phyloP scores from a whole-genome alignment of 257 asterid species.

The Anisodus tanguticus region DNA sequence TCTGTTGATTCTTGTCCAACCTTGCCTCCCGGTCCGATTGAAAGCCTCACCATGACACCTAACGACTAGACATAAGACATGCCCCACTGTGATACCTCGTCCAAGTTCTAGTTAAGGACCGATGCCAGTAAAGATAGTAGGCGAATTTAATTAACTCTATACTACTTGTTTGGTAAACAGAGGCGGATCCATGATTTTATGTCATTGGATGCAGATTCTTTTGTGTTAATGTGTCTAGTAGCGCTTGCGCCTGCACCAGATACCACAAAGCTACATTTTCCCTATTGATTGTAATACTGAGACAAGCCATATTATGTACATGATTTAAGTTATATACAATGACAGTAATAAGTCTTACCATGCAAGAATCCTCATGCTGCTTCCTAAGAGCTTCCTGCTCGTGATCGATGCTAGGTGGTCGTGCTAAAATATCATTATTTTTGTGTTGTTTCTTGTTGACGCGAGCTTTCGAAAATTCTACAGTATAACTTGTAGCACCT shows the following conservation, averaged over 20 bases:
- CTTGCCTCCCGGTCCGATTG: too few species aligned
- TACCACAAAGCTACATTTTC: not conserved
- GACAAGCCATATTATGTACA: not conserved
- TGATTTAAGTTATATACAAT: not conserved
- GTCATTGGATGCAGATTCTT: not conserved
- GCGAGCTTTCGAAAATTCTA: constrained; percentile 24
- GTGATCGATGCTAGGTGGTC: constrained; percentile 15
- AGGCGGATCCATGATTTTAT: not conserved
- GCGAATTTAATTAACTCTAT: not conserved
- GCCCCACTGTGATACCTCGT: not conserved
- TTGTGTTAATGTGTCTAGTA: not conserved
- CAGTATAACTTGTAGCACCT: constrained; percentile 22
- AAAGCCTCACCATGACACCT: not conserved
- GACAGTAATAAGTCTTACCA: not conserved
- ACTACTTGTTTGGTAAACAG: not conserved
- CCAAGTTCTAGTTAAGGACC: too few species aligned
- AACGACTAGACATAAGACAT: not conserved
- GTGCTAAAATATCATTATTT: constrained; percentile 23
- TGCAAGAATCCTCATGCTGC: constrained; percentile 21
- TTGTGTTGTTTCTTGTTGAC: constrained; percentile 24
- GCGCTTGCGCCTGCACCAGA: not conserved
- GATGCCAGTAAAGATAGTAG: not conserved
- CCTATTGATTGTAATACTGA: not conserved
- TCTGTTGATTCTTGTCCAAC: not conserved
- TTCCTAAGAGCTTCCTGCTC: constrained; percentile 24